Base-by-base conservation (phyloP, 2,329 filamentous ascomycete species). In the Sporothrix mexicana region DNA sequence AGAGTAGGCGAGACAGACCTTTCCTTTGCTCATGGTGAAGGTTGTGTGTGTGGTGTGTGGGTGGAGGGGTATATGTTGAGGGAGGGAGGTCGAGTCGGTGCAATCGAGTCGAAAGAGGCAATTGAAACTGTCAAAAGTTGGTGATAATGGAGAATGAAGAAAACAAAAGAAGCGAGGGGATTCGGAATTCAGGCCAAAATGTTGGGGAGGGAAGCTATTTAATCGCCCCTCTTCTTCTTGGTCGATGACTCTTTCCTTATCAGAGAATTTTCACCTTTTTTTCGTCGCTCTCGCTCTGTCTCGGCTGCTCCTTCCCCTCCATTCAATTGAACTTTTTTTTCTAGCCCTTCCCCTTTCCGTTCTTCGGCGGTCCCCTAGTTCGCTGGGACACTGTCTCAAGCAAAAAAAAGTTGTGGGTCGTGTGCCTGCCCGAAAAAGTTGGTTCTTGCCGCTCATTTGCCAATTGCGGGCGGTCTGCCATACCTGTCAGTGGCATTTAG, bases 1-100 rank as follows among this genome's bases (percentile, higher is more conserved):
- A 55, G 75, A 76, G 70, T 76, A 76, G 75, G 75, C 75, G 69
- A 80, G 78, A 76, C 79, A 80, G 74, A 80, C 78, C 69, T 78
- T 79, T 74, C 78, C 78, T 74, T 80, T 79, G 75, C 78, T 78
- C 79, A 80, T 80, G 67, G 55, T 76, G 53, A 41, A 55, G 30
- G 66, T 47, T 66, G 49, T 47, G 45, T 47, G 36, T n/a, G 51
- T 41, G 15, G 49, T 68, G 36, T 66, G 59, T 55, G 62, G 64
- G 25, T n/a, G 53, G 53, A 45, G 53, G 64, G 30, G 49, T 20
- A 49, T 41, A 20, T 66, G 53, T 59, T 7, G 55, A 8, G 12
- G 47, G 36, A 12, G 8, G 20, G 15, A n/a, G 47, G 43, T 6
- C 2, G 30, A 36, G 30, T 5, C 30, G 30, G 30, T 36, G 30